A percentile compares a stretch with the other conserved stretches of the same genome.
phyloP scores from a whole-genome alignment of 441 rosid genomes.

The Breynia disticha region DNA sequence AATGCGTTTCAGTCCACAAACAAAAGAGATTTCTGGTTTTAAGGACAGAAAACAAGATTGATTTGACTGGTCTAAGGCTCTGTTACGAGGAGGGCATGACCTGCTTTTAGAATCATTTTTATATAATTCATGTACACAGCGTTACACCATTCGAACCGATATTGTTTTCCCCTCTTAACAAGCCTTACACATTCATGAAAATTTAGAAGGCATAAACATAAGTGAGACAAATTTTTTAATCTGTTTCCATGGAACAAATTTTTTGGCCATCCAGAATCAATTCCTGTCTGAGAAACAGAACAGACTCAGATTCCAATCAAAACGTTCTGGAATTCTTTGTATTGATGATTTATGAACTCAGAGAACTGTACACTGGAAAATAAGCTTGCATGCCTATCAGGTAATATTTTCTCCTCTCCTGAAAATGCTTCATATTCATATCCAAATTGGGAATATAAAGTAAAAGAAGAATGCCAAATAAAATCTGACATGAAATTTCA shows the following conservation, averaged over 20 bases:
- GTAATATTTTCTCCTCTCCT: slow-evolving; percentile 67
- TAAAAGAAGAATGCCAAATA: slow-evolving; percentile 67
- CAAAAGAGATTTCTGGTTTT: too few relatives aligned
- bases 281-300: slow-evolving; percentile 34
- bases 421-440: slow-evolving; percentile 66
- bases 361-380: slow-evolving; percentile 56
- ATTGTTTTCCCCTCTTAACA: too few relatives aligned
- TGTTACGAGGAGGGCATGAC: too few relatives aligned
- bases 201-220: slow-evolving; percentile 64
- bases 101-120: too few relatives aligned
- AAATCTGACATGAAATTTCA: slow-evolving; percentile 34
- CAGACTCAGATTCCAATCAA: too few relatives aligned
- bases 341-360: background rate
- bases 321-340: background rate
- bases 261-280: slow-evolving; percentile 76
- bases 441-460: slow-evolving; percentile 62
- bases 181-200: slow-evolving; percentile 76
- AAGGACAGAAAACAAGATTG: too few relatives aligned
- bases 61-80: too few relatives aligned
- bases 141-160: too few relatives aligned
- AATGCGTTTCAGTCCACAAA: too few relatives aligned
- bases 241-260: too few relatives aligned
- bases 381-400: slow-evolving; percentile 62
- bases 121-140: too few relatives aligned
- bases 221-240: too few relatives aligned